These are phyloP conservation scores for Verticillium nonalfalfae DNA, from an alignment of 2,329 filamentous ascomycete species.

Conservation along the genomic window DNA sequence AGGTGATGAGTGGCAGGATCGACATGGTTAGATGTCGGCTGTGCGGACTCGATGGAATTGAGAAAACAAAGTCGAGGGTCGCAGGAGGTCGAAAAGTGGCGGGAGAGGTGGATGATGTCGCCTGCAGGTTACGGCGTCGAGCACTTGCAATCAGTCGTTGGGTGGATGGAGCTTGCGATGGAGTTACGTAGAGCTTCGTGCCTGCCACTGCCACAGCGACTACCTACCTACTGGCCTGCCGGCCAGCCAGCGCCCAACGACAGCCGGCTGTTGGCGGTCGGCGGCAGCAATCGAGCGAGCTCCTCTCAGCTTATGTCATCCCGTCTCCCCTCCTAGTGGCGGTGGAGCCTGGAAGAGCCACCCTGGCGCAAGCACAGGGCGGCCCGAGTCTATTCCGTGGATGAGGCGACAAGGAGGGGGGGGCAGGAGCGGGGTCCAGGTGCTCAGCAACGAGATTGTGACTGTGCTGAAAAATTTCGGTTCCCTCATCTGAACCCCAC, in stretches of 20 bases:
- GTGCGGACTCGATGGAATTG: not conserved
- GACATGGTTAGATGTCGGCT: conserved; percentile 54
- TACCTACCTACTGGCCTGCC: not conserved
- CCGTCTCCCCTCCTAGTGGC: not conserved
- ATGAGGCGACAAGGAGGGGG: conserved; percentile 5
- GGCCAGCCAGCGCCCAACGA: not conserved
- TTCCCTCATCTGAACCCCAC: conserved; percentile 27
- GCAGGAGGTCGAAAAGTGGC: not conserved
- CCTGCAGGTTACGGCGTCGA: not conserved
- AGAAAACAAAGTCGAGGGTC: not conserved
- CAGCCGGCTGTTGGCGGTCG: not conserved
- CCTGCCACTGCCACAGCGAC: not conserved
- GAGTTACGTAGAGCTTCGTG: conserved; percentile 4
- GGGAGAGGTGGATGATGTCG: conserved; percentile 3
- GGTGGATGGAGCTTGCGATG: not conserved
- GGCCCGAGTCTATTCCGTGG: conserved; percentile 14
- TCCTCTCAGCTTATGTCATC: not conserved
- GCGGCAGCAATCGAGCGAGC: not conserved
- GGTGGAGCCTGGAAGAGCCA: not conserved
- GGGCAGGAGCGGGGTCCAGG: conserved; percentile 10
- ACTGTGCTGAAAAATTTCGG: conserved; percentile 27
- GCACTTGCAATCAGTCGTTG: not conserved
- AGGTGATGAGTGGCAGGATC: conserved; percentile 80
- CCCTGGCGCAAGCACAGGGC: not conserved
- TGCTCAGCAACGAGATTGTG: conserved; percentile 7